Base-by-base conservation (phyloP, 352 stramenopile species). In the Globisporangium paroecandrum region DNA sequence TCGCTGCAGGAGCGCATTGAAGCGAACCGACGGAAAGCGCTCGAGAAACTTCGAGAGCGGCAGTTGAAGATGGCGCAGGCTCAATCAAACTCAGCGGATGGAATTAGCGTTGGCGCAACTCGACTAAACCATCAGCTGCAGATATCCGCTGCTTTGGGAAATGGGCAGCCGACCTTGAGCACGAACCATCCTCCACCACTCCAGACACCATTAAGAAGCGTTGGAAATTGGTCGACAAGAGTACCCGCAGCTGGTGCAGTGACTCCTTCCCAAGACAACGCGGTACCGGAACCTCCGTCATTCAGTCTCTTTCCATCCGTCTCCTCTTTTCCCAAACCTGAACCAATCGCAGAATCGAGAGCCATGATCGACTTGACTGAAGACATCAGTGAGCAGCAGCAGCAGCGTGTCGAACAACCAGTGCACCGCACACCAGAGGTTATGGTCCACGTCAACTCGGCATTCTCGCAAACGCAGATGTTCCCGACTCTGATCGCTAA, bases 1-100 rank as follows among this genome's bases (percentile, higher is more conserved):
- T 56, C 72, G 47, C 43, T 85, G 3, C 76, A 71, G 8, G 75
- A 79, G 49, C 86, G 83, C n/a, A 87, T 92, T 27, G 84, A 93
- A 78, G 74, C 76, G 38, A 92, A 94, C 56, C 77, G 84, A 8
- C 65, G 82, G 15, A 82, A 82, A 24, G 83, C 85, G 12, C 61
- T 92, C 7, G 74, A 82, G 27, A 85, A 89, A 53, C 65, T 90
- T n/a, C 65, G 89, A 55, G 71, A 81, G 67, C 73, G 73, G 46
- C 76, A 74, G 38, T 49, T 56, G n/a, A 73, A 75, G 53, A 46
- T 69, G 12, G 60, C 68, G 22, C 72, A 70, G 53, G 47, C 43
- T 24, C 43, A 51, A 24, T 51, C 41, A 38, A 53, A 34, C 6
- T 24, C 32, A 47, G 18, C 7, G 1, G 25, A 9, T 10, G 43